Evolutionary conservation across 163 green algal genomes (phyloP), one percentile per base, ranked within the genome.

Genomic region (Trebouxiophyceae sp.): DNA sequence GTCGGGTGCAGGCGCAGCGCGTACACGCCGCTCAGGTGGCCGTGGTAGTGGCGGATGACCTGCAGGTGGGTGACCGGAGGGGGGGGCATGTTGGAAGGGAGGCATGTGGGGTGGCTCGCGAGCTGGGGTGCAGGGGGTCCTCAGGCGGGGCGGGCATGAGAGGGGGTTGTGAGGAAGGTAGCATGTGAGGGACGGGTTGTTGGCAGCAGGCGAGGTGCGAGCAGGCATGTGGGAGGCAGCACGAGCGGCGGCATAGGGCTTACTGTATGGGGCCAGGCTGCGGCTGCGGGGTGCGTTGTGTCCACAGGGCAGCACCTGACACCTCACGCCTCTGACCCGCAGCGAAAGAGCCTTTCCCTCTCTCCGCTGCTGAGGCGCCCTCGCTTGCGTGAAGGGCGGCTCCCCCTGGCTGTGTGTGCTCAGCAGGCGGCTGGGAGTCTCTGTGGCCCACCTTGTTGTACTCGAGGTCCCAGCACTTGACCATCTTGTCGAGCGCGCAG

Each of bases 381-480:
- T 5, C 6, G 33, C 27, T 24, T 33, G 19, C 3, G 22, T 55
- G 32, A 7, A 31, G 2, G 5, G 29, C 56, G n/a, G 29, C 23
- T 7, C 5, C 12, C 23, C 8, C 1, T 16, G 2, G 27, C 26
- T 57, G 44, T 54, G 19, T 54, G 12, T n/a, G 44, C 44, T 54
- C 44, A 54, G 19, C 44, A 54, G 44, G 44, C 19, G 12, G 44
- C n/a, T n/a, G n/a, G n/a, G n/a, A n/a, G n/a, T n/a, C n/a, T n/a
- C n/a, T n/a, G n/a, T n/a, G 46, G 28, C 60, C 31, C 33, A 91
- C 91, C 82, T 97, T 97, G 83, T 99, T 99, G 68, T 93, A 84
- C 79, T 99, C 95, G 61, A 99, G 79, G 77, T 99, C 95, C 95
- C 95, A 99, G 80, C 92, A 97, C 81, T 97, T 98, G 72, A 99